Evolutionary conservation across 176 grass and related monocot genomes (phyloP).

Genomic region (Carex pumila): DNA sequence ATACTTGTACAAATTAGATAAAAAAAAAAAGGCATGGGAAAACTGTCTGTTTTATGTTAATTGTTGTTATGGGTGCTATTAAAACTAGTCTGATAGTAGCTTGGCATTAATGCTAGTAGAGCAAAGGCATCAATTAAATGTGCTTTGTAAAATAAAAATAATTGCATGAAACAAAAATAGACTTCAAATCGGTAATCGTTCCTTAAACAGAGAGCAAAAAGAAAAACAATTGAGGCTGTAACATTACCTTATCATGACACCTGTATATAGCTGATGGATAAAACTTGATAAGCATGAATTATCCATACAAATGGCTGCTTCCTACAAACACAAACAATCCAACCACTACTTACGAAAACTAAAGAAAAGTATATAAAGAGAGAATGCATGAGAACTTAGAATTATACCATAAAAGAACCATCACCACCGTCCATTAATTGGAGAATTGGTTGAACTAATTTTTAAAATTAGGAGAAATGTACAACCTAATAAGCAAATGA

Average conservation of each 20-base stretch:
- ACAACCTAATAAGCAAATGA: slow-evolving; percentile 36
- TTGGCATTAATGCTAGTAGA: no score
- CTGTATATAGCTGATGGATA: slow-evolving; percentile 66
- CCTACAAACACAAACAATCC: slow-evolving; percentile 43
- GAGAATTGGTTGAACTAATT: slow-evolving; percentile 55
- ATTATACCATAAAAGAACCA: slow-evolving; percentile 39
- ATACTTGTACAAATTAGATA: no score
- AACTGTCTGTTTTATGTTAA: no score
- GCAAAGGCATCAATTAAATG: no score
- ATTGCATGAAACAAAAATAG: no score
- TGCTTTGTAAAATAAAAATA: no score
- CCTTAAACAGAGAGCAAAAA: no score
- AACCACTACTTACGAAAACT: slow-evolving; percentile 8
- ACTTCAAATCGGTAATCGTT: no score
- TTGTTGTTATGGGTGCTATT: no score
- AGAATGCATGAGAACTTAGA: neutral
- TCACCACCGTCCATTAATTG: slow-evolving; percentile 46
- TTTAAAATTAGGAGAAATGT: slow-evolving; percentile 60
- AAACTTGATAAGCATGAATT: slow-evolving; percentile 49
- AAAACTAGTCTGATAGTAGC: no score
- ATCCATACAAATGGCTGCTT: slow-evolving; percentile 49
- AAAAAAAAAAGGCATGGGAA: no score
- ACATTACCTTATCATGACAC: slow-evolving; percentile 61
- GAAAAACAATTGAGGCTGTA: neutral
- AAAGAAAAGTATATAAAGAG: slow-evolving; percentile 1